A percentile compares a stretch with the other conserved stretches of the same genome.
phyloP scores from a whole-genome alignment of 1,284 basidiomycete genomes.

The Moniliophthora roreri region DNA sequence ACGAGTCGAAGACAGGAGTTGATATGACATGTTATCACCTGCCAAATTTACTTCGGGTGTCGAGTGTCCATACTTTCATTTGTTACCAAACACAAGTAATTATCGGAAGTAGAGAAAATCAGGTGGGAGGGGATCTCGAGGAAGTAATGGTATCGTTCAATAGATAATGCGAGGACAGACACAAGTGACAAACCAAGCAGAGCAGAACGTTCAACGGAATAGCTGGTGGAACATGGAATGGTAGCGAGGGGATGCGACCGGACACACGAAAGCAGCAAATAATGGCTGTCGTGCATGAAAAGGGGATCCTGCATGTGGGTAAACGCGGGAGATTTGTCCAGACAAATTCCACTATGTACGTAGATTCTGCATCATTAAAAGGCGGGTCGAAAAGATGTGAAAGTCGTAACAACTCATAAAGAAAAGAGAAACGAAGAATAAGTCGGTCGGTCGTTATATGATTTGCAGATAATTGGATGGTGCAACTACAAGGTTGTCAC shows the following conservation, averaged over 20 bases:
- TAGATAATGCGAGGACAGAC: no score
- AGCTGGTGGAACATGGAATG: no score
- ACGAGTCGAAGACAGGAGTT: slow-evolving; percentile 54
- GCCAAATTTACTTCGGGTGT: background rate
- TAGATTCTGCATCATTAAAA: slow-evolving; percentile 7
- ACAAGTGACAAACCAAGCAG: no score
- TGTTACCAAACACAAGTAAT: no score
- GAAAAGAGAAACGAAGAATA: background rate
- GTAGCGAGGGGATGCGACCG: no score
- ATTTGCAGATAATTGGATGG: slow-evolving; percentile 82
- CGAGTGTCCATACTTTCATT: no score
- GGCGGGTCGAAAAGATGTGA: background rate
- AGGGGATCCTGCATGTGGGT: background rate
- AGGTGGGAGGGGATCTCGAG: no score
- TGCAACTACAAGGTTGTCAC: slow-evolving; percentile 51
- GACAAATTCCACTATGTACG: slow-evolving; percentile 9
- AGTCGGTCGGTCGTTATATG: slow-evolving; percentile 40
- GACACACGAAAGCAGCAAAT: no score
- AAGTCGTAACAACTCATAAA: slow-evolving; percentile 1
- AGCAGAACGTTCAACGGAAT: no score
- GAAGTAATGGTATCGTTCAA: no score
- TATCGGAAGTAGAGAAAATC: no score
- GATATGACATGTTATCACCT: slow-evolving; percentile 22
- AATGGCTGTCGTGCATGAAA: slow-evolving; percentile 4
- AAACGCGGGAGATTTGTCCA: slow-evolving; percentile 5